phyloP scores from a whole-genome alignment of 2,329 filamentous ascomycete genomes.

The Stemphylium vesicarium region DNA sequence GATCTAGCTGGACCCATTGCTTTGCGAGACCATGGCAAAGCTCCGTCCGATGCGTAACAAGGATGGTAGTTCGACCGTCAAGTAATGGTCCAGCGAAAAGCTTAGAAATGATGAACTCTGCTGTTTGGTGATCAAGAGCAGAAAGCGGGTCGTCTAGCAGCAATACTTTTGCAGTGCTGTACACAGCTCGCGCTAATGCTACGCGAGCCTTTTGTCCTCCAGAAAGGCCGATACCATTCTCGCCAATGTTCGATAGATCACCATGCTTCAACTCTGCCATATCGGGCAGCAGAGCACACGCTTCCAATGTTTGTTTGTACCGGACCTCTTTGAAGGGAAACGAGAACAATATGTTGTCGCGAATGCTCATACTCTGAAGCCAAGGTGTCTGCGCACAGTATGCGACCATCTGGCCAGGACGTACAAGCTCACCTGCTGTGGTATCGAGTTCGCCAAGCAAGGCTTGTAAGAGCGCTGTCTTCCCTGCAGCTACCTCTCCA shows the following conservation, averaged over 20 bases:
- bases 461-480: conserved; percentile 66
- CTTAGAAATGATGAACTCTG: conserved; percentile 64
- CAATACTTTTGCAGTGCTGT: conserved; percentile 61
- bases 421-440: conserved; percentile 57
- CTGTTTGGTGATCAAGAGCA: conserved; percentile 69
- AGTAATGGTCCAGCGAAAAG: conserved; percentile 63
- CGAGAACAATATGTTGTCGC: conserved; percentile 71
- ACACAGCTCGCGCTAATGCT: conserved; percentile 66
- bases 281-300: conserved; percentile 67
- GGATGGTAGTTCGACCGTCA: conserved; percentile 60
- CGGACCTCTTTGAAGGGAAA: conserved; percentile 70
- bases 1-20: conserved; percentile 73
- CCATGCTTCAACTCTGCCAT: conserved; percentile 68
- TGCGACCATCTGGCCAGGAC: conserved; percentile 63
- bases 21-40: conserved; percentile 75
- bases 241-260: conserved; percentile 66
- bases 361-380: conserved; percentile 73
- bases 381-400: conserved; percentile 72
- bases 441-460: conserved; percentile 66
- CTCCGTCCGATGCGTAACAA: conserved; percentile 72
- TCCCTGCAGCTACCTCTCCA: conserved; percentile 69
- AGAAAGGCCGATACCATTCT: conserved; percentile 67
- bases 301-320: conserved; percentile 72
- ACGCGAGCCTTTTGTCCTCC: conserved; percentile 67
- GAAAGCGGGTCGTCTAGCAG: conserved; percentile 67